phyloP scores from a whole-genome alignment of 345 rosid genomes.

The Citropsis articulata region DNA sequence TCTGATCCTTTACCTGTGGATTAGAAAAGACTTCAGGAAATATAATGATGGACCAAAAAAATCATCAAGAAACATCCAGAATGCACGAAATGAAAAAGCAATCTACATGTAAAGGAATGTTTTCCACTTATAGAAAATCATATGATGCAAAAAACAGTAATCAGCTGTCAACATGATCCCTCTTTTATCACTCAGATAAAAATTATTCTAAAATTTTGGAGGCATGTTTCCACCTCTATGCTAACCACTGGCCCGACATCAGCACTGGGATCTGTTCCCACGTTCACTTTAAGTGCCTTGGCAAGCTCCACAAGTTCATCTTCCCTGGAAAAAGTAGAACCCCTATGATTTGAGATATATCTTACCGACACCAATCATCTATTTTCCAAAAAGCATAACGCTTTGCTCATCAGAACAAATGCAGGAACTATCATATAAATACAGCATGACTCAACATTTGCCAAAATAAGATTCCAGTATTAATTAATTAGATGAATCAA shows the following conservation, averaged over 20 bases:
- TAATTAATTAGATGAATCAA: background rate
- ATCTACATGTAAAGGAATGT: conserved; percentile 1
- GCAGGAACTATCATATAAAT: background rate
- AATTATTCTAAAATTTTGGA: background rate
- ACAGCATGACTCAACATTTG: background rate
- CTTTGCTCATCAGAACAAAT: background rate
- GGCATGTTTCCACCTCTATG: conserved; percentile 28
- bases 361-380: background rate
- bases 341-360: background rate
- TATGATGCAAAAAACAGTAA: background rate
- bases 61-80: background rate
- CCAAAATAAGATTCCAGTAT: background rate
- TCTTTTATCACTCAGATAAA: conserved; percentile 2
- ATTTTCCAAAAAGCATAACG: conserved; percentile 2
- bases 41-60: background rate
- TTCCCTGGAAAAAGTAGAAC: conserved; percentile 27
- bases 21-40: conserved; percentile 8
- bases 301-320: conserved; percentile 36
- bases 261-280: conserved; percentile 32
- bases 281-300: conserved; percentile 35
- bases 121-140: conserved; percentile 10
- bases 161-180: conserved; percentile 2
- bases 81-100: conserved; percentile 7
- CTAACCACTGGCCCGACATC: conserved; percentile 44
- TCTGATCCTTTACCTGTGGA: conserved; percentile 33